Evolutionary conservation across 306 rosid genomes (phyloP).

Genomic region (Lathyrus aphaca): DNA sequence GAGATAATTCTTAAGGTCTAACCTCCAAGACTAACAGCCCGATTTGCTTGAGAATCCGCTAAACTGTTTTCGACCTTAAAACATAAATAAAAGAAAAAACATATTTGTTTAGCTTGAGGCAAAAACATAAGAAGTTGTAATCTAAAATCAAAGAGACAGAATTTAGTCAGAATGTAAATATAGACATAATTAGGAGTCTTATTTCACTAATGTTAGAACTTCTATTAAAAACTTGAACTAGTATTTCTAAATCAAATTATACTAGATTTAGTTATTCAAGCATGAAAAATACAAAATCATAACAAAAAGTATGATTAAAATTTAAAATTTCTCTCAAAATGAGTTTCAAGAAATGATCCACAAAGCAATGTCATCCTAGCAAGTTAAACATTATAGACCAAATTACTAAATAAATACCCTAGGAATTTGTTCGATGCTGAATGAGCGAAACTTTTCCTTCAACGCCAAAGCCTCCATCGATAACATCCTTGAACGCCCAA

Average conservation of each 20-base stretch:
- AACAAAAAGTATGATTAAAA: neutral
- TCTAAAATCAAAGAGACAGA: neutral
- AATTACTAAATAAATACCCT: neutral
- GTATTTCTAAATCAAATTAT: neutral
- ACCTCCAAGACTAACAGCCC: constrained; percentile 64
- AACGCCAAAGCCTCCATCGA: neutral
- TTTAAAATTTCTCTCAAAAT: neutral
- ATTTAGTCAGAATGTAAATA: neutral
- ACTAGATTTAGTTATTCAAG: neutral
- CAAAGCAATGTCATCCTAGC: too few species aligned
- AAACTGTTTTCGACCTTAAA: constrained; percentile 63
- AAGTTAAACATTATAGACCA: neutral
- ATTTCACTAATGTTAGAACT: neutral
- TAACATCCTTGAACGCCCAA: neutral
- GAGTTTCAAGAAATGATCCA: neutral
- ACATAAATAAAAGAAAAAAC: constrained; percentile 10
- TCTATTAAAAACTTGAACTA: neutral
- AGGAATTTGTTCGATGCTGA: neutral
- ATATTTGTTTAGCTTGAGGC: neutral
- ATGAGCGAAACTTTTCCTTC: neutral
- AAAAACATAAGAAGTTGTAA: neutral
- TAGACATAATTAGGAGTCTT: neutral
- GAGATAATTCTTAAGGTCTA: constrained; percentile 34
- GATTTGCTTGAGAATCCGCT: constrained; percentile 78
- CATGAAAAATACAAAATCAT: neutral